Evolutionary conservation across 2,329 filamentous ascomycete species (phyloP), one percentile per base, ranked within the genome.

Genomic region (Phaeomoniella chlamydospora): DNA sequence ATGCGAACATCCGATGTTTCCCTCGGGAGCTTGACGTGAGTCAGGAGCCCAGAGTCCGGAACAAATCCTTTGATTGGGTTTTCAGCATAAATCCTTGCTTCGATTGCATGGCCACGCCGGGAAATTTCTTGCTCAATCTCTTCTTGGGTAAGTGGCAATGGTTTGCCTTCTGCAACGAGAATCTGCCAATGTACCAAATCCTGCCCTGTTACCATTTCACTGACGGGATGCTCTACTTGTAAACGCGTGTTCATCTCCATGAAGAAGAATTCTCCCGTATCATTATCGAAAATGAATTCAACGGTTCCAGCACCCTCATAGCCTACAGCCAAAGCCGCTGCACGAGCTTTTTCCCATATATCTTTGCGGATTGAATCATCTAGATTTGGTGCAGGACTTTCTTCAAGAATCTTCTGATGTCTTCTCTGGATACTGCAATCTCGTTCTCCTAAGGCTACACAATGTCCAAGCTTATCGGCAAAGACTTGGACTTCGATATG

Each of bases 181-280:
- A 98, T 84, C 59, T 98, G 90, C 90, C 90, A 98, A 52, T 88
- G 79, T 3, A 98, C 90, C 22, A 98, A 62, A 50, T 87, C 81
- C 34, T 83, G 69, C 0, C 72, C 77, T 6, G 78, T 83, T 2
- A 82, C 75, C 67, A 80, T 77, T 52, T 87, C 81, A 0, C 78
- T 96, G 14, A 96, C 90, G 0, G 90, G 90, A 50, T 98, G 90
- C 61, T 98, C 90, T 34, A 98, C 90, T 58, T 98, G 90, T 14
- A 98, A 65, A 35, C 90, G 72, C 0, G 90, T 78, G 51, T 78
- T 78, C 74, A 78, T 79, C 47, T 79, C 74, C 74, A 78, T 78
- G 57, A 79, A 78, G 56, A 74, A 79, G 56, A 78, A 78, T 31
- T 76, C 62, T 26, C 71, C 72, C 3, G 64, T 67, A 37, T 78